Percentiles rank a stretch among this genome's conserved stretches.
Evolutionary conservation across 306 rosid genomes (phyloP).

Genomic region (Macrotyloma uniflorum): DNA sequence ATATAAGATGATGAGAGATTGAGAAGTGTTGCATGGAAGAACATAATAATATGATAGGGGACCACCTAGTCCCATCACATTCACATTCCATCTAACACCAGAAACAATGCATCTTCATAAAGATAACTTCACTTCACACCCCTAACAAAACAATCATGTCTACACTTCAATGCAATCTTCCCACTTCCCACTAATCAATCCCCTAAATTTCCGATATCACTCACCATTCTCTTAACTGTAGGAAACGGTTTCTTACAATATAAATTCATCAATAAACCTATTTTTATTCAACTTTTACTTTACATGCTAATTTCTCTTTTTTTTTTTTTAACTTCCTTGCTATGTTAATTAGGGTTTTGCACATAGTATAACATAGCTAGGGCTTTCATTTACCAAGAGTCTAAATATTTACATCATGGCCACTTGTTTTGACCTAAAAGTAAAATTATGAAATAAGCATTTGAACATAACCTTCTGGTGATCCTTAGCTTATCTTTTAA

Average conservation of each 20-base stretch:
- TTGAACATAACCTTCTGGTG: constrained; percentile 4
- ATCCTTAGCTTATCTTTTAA: constrained; percentile 50
- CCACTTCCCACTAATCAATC: constrained; percentile 10
- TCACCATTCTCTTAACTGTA: too few species aligned
- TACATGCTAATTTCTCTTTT: too few species aligned
- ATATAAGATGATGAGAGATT: not conserved
- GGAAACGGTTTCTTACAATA: too few species aligned
- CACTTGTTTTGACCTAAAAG: not conserved
- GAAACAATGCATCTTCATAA: not conserved
- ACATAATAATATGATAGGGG: not conserved
- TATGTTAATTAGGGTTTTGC: too few species aligned
- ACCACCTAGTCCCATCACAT: not conserved
- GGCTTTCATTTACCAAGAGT: not conserved
- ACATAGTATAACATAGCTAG: too few species aligned
- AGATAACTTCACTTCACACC: not conserved
- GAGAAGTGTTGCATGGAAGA: not conserved
- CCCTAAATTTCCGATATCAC: constrained; percentile 3
- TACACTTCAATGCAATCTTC: constrained; percentile 16
- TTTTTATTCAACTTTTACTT: too few species aligned
- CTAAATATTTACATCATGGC: not conserved
- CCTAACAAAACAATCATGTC: not conserved
- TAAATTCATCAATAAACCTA: too few species aligned
- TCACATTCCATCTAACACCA: not conserved
- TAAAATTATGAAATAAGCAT: not conserved
- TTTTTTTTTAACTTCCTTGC: too few species aligned